phyloP scores from a whole-genome alignment of 176 grass and related monocot genomes.

The Triticum timopheevii region DNA sequence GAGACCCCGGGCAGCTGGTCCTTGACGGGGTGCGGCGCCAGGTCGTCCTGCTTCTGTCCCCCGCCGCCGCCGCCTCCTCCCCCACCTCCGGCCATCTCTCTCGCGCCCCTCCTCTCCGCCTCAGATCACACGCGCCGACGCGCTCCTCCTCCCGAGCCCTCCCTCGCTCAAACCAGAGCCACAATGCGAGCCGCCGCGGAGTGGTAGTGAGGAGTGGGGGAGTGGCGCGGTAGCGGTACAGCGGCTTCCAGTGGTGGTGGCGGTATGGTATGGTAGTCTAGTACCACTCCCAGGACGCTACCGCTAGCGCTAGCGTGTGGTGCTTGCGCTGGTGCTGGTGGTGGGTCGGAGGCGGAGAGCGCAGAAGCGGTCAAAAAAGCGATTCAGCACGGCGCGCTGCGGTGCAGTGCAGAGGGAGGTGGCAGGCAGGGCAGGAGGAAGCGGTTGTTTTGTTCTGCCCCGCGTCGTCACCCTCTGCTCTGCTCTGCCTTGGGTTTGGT shows the following conservation, averaged over 20 bases:
- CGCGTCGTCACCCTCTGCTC: background rate
- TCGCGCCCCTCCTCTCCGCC: constrained; percentile 5
- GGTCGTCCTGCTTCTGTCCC: constrained; percentile 91
- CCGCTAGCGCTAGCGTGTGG: background rate
- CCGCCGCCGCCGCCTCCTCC: constrained; percentile 52
- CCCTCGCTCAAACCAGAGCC: background rate
- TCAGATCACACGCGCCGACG: constrained; percentile 15
- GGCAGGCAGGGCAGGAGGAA: background rate
- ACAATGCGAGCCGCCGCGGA: constrained; percentile 24
- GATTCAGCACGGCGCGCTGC: background rate
- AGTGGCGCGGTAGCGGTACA: background rate
- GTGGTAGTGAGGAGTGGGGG: constrained; percentile 10
- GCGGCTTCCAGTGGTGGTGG: background rate
- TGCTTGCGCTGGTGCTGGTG: background rate
- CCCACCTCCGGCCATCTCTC: constrained; percentile 70
- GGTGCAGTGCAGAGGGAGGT: background rate
- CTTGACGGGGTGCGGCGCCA: constrained; percentile 90
- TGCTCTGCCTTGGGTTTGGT: background rate
- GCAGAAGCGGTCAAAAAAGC: constrained; percentile 64
- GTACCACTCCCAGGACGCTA: background rate
- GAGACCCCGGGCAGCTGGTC: constrained; percentile 85
- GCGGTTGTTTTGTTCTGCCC: constrained; percentile 32
- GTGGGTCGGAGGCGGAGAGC: background rate
- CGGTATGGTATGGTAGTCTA: background rate
- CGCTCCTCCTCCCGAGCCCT: background rate